Evolutionary conservation across 2,329 filamentous ascomycete species (phyloP), one percentile per base, ranked within the genome.

Genomic region (Colletotrichum orchidophilum): DNA sequence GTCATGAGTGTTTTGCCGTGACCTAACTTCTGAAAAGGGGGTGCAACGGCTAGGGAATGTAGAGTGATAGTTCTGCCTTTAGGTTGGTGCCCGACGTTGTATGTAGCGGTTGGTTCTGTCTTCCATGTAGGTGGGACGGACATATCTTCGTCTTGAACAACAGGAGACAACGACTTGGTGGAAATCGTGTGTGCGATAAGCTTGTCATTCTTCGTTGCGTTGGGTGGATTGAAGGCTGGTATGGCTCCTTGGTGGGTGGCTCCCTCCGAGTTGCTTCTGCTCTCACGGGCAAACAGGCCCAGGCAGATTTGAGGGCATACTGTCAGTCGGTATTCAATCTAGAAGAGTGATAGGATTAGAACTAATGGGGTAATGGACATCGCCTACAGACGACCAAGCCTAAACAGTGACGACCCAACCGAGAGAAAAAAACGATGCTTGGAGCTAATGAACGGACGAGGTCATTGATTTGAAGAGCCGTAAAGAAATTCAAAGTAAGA

Each of bases 281-380:
- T 12, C 27, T 67, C 64, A 0, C 71, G 64, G 0, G 74, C 53
- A 21, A 79, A 79, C 0, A 79, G 65, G 0, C 78, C 78, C 5
- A 74, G 69, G 5, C 77, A 79, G 27, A 78, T 59, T n/a, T 78
- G 76, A 0, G 78, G 76, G 9, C 75, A 78, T 5, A 75, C 74
- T 0, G 73, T 72, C 9, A 79, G 61, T 9, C 78, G 74, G 39
- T 79, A 79, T 42, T 79, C 78, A 35, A 79, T 79, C 78, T 79
- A 31, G 26, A 15, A 6, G 29, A 9, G 21, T 26, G 9, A 2
- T 9, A 0, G 9, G n/a, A 52, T 73, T 61, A 75, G 1, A 24
- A n/a, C n/a, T n/a, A n/a, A n/a, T n/a, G n/a, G n/a, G n/a, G n/a
- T n/a, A n/a, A n/a, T n/a, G n/a, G n/a, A n/a, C n/a, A n/a, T n/a